phyloP scores from a whole-genome alignment of 169 alveolate species.

The Cryptosporidium viatorum region DNA sequence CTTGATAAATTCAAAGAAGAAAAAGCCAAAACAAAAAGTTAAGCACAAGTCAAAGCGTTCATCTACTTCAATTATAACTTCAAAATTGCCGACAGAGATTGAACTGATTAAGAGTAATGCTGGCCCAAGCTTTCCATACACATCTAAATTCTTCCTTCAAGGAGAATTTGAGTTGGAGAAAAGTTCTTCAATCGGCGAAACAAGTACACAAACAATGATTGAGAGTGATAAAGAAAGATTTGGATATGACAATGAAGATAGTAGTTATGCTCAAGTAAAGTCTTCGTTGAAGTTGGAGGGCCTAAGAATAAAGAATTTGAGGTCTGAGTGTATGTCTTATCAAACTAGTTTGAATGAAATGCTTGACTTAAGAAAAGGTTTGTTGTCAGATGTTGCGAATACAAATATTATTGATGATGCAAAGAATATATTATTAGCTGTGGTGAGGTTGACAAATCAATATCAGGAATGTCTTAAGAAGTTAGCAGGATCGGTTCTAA shows the following conservation, averaged over 20 bases:
- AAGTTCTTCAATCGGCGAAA: background rate
- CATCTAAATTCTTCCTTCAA: background rate
- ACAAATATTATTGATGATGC: background rate
- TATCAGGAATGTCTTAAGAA: constrained; percentile 44
- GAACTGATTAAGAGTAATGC: background rate
- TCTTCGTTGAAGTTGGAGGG: background rate
- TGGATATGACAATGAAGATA: background rate
- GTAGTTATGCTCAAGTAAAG: background rate
- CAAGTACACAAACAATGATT: background rate
- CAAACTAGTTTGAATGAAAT: background rate
- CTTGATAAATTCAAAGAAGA: too few relatives aligned
- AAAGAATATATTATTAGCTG: background rate
- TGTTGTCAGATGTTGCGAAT: background rate
- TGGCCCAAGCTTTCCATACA: background rate
- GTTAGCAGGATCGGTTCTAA: background rate
- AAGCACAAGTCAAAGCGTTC: too few relatives aligned
- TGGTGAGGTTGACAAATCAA: background rate
- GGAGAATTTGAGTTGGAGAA: background rate
- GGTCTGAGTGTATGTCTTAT: background rate
- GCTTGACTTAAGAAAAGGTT: background rate
- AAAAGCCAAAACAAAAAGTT: too few relatives aligned
- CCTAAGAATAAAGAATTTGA: background rate
- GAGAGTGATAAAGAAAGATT: background rate
- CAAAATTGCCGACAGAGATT: background rate
- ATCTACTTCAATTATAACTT: too few relatives aligned